Evolutionary conservation across 192 early-diverging fungal species (phyloP).

Genomic region (Podila horticola): DNA sequence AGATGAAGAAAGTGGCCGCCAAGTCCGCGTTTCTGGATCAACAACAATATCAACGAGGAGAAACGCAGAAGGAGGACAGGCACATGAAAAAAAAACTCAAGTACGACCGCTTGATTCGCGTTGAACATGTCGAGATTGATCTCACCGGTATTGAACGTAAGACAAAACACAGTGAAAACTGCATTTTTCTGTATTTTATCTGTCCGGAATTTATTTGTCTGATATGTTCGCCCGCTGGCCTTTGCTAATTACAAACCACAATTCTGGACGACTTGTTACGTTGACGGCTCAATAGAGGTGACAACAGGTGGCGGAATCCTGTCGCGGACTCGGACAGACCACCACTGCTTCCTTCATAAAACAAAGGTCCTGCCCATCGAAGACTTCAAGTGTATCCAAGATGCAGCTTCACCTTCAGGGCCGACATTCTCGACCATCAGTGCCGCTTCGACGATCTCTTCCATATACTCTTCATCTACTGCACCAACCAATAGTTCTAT

Average conservation of each 20-base stretch:
- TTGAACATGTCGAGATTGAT: slow-evolving; percentile 39
- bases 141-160: slow-evolving; percentile 41
- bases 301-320: slow-evolving; percentile 24
- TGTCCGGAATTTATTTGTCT: not conserved
- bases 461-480: not conserved
- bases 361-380: slow-evolving; percentile 17
- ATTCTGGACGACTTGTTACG: not conserved
- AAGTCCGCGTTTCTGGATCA: not conserved
- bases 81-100: not conserved
- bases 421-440: not conserved
- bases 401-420: not conserved
- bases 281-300: slow-evolving; percentile 11
- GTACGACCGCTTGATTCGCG: slow-evolving; percentile 8
- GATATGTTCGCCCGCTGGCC: not conserved
- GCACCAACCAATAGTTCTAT: not conserved
- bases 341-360: slow-evolving; percentile 41
- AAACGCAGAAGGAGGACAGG: too few relatives aligned
- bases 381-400: slow-evolving; percentile 28
- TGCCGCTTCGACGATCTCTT: not conserved
- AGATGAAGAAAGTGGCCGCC: slow-evolving; percentile 14
- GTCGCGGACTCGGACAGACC: slow-evolving; percentile 27
- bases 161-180: not conserved
- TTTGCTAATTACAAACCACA: not conserved
- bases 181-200: not conserved
- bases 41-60: not conserved